phyloP scores from a whole-genome alignment of 148 eudicot species.

The Amaranthus palmeri region DNA sequence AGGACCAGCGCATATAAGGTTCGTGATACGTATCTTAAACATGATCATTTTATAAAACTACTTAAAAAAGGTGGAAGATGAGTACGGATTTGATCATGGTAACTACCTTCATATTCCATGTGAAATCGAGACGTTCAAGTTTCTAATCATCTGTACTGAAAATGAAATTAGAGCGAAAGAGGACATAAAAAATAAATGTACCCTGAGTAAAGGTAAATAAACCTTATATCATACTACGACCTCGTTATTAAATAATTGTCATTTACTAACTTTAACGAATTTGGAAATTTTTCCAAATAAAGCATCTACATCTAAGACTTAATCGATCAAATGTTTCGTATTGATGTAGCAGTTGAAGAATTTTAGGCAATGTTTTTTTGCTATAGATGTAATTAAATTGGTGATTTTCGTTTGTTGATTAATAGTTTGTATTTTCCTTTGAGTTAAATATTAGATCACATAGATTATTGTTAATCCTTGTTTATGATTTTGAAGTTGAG shows the following conservation, averaged over 20 bases:
- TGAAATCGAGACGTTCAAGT: conserved; percentile 85
- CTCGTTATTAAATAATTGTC: not conserved
- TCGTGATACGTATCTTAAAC: conserved; percentile 67
- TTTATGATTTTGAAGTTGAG: too few relatives aligned
- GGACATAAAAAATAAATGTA: conserved; percentile 9
- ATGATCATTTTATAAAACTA: conserved; percentile 59
- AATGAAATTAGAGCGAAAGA: conserved; percentile 34
- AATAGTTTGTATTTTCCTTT: conserved; percentile 7
- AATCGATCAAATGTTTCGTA: conserved; percentile 1
- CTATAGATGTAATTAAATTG: conserved; percentile 16
- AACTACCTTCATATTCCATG: conserved; percentile 82
- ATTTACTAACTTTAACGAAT: not conserved
- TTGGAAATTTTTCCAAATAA: conserved; percentile 35
- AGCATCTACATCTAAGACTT: conserved; percentile 37
- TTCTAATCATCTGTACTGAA: conserved; percentile 66
- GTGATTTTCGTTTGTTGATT: conserved; percentile 21
- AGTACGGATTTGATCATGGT: conserved; percentile 75
- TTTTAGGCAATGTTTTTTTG: conserved; percentile 9
- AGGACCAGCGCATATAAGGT: conserved; percentile 71
- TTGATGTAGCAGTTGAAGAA: conserved; percentile 18
- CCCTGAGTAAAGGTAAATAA: not conserved
- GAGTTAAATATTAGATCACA: too few relatives aligned
- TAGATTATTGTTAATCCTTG: too few relatives aligned
- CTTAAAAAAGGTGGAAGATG: conserved; percentile 85
- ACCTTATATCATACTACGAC: too few relatives aligned